phyloP scores from a whole-genome alignment of 768 basidiomycete species.

The Hypholoma sublateritium region DNA sequence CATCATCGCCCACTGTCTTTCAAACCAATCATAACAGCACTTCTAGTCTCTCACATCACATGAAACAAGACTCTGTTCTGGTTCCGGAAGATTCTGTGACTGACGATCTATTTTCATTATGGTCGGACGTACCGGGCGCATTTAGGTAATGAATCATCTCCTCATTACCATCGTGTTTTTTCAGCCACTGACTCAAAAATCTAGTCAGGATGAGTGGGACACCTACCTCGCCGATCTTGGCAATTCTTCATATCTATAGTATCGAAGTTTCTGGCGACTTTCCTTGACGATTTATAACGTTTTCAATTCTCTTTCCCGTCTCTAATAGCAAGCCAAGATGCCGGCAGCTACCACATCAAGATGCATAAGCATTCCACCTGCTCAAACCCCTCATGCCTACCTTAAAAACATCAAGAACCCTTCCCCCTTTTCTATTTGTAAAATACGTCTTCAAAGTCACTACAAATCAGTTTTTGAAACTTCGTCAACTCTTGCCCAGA shows the following conservation, averaged over 20 bases:
- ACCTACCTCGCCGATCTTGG: background rate
- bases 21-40: background rate
- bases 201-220: background rate
- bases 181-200: background rate
- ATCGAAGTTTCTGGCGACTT: background rate
- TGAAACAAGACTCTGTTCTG: background rate
- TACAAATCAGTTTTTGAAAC: too few species aligned
- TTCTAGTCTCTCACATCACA: background rate
- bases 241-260: background rate
- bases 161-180: background rate
- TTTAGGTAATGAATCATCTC: slow-evolving; percentile 41
- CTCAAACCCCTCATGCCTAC: too few species aligned
- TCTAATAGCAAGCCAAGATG: too few species aligned
- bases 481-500: too few species aligned
- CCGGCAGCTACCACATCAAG: too few species aligned
- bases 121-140: slow-evolving; percentile 51
- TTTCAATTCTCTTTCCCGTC: background rate
- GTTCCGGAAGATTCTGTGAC: slow-evolving; percentile 19
- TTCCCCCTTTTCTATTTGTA: too few species aligned
- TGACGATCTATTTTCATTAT: slow-evolving; percentile 47
- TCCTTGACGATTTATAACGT: background rate
- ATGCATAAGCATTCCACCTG: too few species aligned
- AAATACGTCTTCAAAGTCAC: too few species aligned
- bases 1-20: background rate
- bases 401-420: too few species aligned